Base-by-base conservation (phyloP, 352 stramenopile species). In the Phytophthora tubulina region DNA sequence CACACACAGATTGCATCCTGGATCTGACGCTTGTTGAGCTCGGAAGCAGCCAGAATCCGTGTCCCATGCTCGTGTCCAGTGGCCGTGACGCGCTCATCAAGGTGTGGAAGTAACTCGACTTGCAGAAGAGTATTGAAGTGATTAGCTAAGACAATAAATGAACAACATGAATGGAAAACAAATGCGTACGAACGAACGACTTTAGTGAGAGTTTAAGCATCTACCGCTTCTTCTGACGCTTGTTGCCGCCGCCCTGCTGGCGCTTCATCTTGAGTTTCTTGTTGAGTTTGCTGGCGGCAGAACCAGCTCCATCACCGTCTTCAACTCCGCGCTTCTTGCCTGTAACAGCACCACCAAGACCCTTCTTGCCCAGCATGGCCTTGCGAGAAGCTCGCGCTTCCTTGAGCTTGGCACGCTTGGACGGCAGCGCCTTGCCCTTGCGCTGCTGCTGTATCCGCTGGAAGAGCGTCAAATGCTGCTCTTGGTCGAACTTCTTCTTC, bases 21-120 rank as follows among this genome's bases (percentile, higher is more conserved):
- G 97, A 99, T 69, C 74, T 99, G 50, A 98, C 98, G 72, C 80
- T 98, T 13, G 81, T 98, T n/a, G 90, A 98, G 53, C 82, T 98
- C 50, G 95, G 96, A 44, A 87, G 84, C 6, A 78, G 65, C 48
- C 70, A 78, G 45, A 76, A 73, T 68, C 57, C 56, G 31, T 73
- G 73, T 31, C 91, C 91, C 15, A 91, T 96, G 72, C 74, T 99
- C 27, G 89, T 99, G 31, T 99, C 96, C 15, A 93, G 90, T 63
- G 96, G 91, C 32, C 86, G 96, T 52, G 97, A 99, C 81, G 96
- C 95, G 33, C 92, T 98, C 69, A 98, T 99, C 66, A 99, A 99
- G 79, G 80, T 98, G 53, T 99, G 96, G 95, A 95, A 96, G 58
- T 99, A 73, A 71, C 32, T 49, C 17, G 32, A 50, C 17, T 4